Conservation (phyloP, 2,329 filamentous ascomycete genomes). For the Alternaria gansuensis region DNA sequence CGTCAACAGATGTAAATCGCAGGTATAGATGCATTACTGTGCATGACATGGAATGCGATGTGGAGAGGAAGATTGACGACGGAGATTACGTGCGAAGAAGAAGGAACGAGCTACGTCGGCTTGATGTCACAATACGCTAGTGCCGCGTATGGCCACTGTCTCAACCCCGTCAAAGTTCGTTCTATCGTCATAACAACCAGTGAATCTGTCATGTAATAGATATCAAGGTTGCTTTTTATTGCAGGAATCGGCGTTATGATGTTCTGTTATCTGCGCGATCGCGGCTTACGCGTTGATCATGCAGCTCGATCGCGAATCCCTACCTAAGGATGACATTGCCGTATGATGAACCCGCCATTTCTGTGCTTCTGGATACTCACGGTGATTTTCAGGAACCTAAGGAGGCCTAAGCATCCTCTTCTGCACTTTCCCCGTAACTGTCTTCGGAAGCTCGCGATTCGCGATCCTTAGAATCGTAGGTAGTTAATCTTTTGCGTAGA, state of each 20-base stretch:
- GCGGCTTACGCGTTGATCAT: not conserved
- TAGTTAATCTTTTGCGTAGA: conserved; percentile 56
- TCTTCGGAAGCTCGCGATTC: conserved; percentile 59
- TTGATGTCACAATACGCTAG: conserved; percentile 1
- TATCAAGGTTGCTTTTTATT: no score
- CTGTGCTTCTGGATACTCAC: conserved; percentile 40
- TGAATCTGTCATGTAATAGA: not conserved
- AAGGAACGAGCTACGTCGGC: not conserved
- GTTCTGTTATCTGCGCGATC: not conserved
- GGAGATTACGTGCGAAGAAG: not conserved
- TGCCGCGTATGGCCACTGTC: not conserved
- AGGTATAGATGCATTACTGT: no score
- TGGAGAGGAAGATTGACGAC: not conserved
- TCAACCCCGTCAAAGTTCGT: not conserved
- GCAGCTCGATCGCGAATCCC: not conserved
- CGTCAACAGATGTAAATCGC: not conserved
- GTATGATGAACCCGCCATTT: conserved; percentile 24
- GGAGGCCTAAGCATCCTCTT: conserved; percentile 58
- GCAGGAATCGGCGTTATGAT: no score
- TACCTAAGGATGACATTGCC: not conserved
- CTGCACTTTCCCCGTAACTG: conserved; percentile 60
- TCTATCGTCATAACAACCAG: not conserved
- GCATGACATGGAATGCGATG: not conserved
- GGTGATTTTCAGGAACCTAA: conserved; percentile 49
- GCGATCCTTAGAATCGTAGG: conserved; percentile 59